phyloP scores from a whole-genome alignment of 2,329 filamentous ascomycete genomes.

The Aspergillus floridensis region DNA sequence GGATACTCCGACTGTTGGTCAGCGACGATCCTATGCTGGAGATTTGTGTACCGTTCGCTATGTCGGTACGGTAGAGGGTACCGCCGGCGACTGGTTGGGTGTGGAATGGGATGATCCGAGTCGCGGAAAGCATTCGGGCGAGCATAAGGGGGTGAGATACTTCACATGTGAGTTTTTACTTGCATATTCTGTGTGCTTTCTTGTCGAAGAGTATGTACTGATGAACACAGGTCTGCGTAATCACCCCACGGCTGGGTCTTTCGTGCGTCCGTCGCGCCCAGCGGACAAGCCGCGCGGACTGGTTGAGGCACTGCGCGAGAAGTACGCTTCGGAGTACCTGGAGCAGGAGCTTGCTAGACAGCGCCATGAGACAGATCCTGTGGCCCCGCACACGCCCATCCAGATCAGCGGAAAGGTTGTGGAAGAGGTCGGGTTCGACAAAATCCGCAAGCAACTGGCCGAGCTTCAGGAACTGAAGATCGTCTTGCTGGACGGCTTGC shows the following conservation, averaged over 20 bases:
- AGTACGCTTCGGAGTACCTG: conserved; percentile 68
- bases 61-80: conserved; percentile 71
- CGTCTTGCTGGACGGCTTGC: conserved; percentile 75
- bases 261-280: conserved; percentile 74
- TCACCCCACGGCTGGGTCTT: conserved; percentile 73
- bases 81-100: conserved; percentile 79
- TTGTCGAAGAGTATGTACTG: conserved; percentile 14
- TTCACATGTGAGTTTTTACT: conserved; percentile 65
- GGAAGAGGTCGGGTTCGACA: conserved; percentile 93
- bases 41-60: conserved; percentile 83
- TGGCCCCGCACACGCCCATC: conserved; percentile 53
- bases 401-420: conserved; percentile 77
- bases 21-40: conserved; percentile 76
- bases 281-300: conserved; percentile 70
- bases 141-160: conserved; percentile 73
- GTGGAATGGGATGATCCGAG: conserved; percentile 92
- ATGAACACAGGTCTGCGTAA: conserved; percentile 54
- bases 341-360: conserved; percentile 32
- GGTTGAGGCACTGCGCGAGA: conserved; percentile 73
- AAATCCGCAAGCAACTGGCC: conserved; percentile 77
- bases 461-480: conserved; percentile 73
- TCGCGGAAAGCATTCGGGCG: conserved; percentile 87
- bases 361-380: not conserved
- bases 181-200: not conserved
- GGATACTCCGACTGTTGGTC: conserved; percentile 39